Percentiles rank a stretch among this genome's conserved stretches.
Conservation (phyloP, 495 filamentous ascomycete species). For the Aspergillus sclerotiicarbonarius region DNA sequence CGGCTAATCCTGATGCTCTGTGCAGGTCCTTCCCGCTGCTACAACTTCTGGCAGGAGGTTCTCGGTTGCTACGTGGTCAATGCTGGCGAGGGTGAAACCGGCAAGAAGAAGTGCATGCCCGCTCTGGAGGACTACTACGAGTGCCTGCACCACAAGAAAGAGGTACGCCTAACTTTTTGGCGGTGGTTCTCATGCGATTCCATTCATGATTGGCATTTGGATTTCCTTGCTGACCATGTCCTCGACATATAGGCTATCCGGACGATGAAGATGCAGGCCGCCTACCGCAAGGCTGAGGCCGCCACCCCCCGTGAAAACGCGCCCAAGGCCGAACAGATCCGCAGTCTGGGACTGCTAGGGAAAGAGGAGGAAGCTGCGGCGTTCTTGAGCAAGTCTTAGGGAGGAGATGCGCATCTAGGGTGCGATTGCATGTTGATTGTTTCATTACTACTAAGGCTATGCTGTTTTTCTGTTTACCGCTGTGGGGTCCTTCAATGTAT, state of each 20-base stretch:
- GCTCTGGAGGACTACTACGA: conserved; percentile 96
- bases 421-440: conserved; percentile 28
- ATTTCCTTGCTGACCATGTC: conserved; percentile 9
- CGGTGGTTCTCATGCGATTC: not conserved
- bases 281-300: conserved; percentile 80
- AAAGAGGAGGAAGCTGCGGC: conserved; percentile 76
- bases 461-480: conserved; percentile 18
- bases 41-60: conserved; percentile 96
- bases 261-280: conserved; percentile 73
- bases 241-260: conserved; percentile 62
- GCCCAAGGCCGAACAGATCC: conserved; percentile 71
- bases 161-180: conserved; percentile 58
- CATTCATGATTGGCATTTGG: not conserved
- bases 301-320: conserved; percentile 73
- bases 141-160: conserved; percentile 96
- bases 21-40: conserved; percentile 85
- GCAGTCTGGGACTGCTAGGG: conserved; percentile 77
- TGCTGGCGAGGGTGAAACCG: conserved; percentile 67
- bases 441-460: conserved; percentile 30
- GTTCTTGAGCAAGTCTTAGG: conserved; percentile 46
- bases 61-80: conserved; percentile 89
- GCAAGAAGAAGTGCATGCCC: conserved; percentile 87
- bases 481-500: conserved; percentile 37
- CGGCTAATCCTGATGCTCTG: conserved; percentile 27
- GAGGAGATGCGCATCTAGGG: conserved; percentile 17